Conservation (phyloP, 441 rosid species). For the Adansonia rubrostipa region DNA sequence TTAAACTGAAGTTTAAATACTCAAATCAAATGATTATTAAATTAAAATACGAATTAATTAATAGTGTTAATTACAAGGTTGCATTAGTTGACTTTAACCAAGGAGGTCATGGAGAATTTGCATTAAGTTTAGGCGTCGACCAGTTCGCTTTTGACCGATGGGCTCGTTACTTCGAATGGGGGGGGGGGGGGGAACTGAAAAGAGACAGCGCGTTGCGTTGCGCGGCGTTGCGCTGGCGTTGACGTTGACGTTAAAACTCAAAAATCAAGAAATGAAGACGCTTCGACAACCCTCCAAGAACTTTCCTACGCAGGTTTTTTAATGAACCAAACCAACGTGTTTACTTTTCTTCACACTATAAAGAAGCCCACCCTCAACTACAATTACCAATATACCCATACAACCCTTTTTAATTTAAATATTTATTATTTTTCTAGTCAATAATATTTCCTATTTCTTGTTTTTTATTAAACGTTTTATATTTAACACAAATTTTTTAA, state of each 20-base stretch:
- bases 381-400: neutral
- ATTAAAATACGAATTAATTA: no score
- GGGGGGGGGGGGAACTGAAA: neutral
- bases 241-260: neutral
- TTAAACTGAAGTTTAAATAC: no score
- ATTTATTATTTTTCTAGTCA: neutral
- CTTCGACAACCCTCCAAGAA: neutral
- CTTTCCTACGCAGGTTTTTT: neutral
- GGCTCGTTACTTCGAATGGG: neutral
- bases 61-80: no score
- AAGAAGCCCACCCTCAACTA: neutral
- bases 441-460: no score
- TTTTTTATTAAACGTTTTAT: no score
- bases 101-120: neutral
- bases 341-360: neutral
- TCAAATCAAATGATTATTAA: no score
- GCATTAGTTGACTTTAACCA: neutral
- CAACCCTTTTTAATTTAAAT: neutral
- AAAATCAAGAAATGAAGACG: neutral
- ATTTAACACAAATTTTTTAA: no score
- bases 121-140: neutral
- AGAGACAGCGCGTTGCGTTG: neutral
- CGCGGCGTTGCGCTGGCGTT: neutral
- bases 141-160: neutral
- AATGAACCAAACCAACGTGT: neutral